Evolutionary conservation across 2,329 filamentous ascomycete species (phyloP), one percentile per base, ranked within the genome.

Genomic region (Trichoderma brevicompactum): DNA sequence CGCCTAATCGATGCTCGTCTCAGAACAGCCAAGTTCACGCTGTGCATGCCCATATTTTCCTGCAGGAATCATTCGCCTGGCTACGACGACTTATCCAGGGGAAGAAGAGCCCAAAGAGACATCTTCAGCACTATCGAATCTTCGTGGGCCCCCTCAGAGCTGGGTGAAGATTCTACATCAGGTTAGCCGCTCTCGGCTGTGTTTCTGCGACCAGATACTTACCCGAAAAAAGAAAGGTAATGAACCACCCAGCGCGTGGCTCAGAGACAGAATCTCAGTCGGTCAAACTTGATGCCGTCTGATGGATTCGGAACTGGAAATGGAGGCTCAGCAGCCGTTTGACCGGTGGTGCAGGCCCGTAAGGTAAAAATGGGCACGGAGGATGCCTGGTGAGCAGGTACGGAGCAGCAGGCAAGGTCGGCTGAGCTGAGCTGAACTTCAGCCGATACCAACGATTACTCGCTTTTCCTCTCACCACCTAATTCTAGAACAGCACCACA

Each of bases 361-460:
- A 28, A 54, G 32, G 50, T 41, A 60, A 60, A 41, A 17, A 41
- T 19, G 44, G 43, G 59, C 23, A 28, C 23, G 23, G 23, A 28
- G 23, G 23, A 5, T 28, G 28, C 17, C 41, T 58, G 41, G 23
- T 36, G 41, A 41, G 28, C 23, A 28, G 13, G 8, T 46, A 62
- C 17, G n/a, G 59, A 52, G 28, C 19, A 32, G 46, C 19, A 32
- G 46, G 46, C 19, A 52, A 61, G 58, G 23, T 34, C 38, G 59
- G 49, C 60, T 53, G 49, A 63, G 60, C 49, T 63, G 60, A 63
- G 40, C 60, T 53, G 48, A 63, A 53, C 60, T 43, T 44, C 40
- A 44, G 60, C 49, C 40, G 28, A 46, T 46, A 63, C 48, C 40
- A 63, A 63, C 48, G 28, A 19, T 19, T 19, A 12, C 58, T 52